These are phyloP conservation scores for Malassezia sympodialis DNA, from an alignment of 1,284 basidiomycete genomes.

Conservation along the genomic window DNA sequence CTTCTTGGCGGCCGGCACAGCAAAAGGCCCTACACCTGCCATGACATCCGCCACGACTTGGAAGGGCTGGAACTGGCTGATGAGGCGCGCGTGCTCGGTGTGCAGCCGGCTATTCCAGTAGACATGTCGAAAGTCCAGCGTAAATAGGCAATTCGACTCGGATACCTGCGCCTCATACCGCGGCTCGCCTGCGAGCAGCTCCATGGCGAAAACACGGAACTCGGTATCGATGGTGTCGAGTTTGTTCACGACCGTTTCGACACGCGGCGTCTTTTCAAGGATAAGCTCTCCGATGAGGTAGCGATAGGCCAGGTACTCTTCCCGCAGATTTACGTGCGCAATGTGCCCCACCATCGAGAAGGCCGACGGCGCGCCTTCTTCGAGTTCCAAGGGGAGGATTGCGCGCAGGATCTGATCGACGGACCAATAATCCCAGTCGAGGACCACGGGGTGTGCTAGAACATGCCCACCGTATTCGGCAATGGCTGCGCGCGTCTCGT, in stretches of 20 bases:
- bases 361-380: constrained; percentile 64
- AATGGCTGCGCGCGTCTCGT: constrained; percentile 1
- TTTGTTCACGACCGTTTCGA: constrained; percentile 92
- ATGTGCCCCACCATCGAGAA: constrained; percentile 87
- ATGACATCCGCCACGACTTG: constrained; percentile 83
- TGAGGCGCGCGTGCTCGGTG: constrained; percentile 77
- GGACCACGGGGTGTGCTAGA: constrained; percentile 8
- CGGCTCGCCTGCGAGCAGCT: constrained; percentile 78
- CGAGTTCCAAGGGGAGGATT: constrained; percentile 12
- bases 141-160: constrained; percentile 66
- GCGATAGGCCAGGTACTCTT: constrained; percentile 84
- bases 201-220: constrained; percentile 95
- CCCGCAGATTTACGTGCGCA: constrained; percentile 75
- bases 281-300: constrained; percentile 81
- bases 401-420: constrained; percentile 20
- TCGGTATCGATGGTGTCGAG: constrained; percentile 72
- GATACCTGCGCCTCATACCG: constrained; percentile 60
- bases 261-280: constrained; percentile 52
- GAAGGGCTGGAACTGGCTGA: constrained; percentile 57
- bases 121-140: constrained; percentile 86
- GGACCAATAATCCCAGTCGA: constrained; percentile 17
- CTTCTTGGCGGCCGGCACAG: constrained; percentile 80
- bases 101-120: constrained; percentile 97
- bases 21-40: constrained; percentile 95
- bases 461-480: not conserved